Conservation (phyloP, 2,329 filamentous ascomycete genomes). For the Penicillium sp. region DNA sequence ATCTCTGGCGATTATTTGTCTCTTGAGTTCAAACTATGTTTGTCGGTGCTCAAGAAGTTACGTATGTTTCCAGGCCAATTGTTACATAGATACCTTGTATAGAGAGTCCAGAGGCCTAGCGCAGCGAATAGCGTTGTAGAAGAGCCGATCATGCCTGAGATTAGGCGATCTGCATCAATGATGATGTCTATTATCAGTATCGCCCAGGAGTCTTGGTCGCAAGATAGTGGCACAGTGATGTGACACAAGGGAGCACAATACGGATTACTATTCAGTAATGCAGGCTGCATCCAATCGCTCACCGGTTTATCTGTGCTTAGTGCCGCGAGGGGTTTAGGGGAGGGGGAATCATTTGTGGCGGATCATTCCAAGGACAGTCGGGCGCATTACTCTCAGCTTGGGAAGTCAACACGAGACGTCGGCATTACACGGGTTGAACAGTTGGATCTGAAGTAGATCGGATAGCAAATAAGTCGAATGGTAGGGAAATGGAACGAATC, state of each 20-base stretch:
- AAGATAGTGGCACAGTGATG: neutral
- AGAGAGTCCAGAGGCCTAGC: too few species aligned
- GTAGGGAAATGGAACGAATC: neutral
- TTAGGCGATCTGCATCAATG: neutral
- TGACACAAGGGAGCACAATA: conserved; percentile 2
- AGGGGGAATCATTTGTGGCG: neutral
- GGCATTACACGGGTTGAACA: neutral
- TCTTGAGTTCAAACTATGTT: neutral
- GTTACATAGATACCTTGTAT: neutral
- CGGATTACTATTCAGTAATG: neutral
- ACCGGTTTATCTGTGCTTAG: neutral
- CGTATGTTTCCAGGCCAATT: neutral
- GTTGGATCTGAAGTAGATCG: neutral
- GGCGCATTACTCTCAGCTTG: neutral
- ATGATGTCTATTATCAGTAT: neutral
- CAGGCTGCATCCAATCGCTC: neutral
- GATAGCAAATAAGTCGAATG: neutral
- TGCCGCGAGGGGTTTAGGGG: neutral
- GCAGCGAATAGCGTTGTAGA: neutral
- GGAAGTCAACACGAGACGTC: neutral
- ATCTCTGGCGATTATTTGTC: neutral
- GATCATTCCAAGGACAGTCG: neutral
- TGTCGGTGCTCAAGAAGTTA: neutral
- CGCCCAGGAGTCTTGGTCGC: neutral
- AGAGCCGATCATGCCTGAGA: neutral